A percentile compares a stretch with the other conserved stretches of the same genome.
Evolutionary conservation across 23 red algal genomes (phyloP).

Genomic region (Gracilaria vermiculophylla): DNA sequence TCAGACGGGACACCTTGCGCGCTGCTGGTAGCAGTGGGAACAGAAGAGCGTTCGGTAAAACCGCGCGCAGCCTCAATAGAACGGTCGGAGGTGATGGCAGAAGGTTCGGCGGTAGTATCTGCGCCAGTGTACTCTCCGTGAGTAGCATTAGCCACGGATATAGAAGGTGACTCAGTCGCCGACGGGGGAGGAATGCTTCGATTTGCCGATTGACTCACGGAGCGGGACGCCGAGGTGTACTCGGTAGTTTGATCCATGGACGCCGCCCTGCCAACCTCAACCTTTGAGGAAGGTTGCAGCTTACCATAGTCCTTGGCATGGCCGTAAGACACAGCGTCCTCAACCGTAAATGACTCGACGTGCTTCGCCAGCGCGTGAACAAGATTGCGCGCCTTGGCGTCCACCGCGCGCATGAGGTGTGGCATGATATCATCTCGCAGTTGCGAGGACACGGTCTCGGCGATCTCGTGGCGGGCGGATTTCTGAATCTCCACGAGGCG

Average conservation of each 20-base stretch:
- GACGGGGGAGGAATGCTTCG: not conserved
- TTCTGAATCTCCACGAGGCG: constrained; percentile 14
- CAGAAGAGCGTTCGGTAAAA: not conserved
- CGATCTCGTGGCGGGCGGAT: constrained; percentile 35
- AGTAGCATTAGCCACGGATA: not conserved
- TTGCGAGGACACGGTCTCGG: constrained; percentile 30
- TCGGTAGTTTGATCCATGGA: not conserved
- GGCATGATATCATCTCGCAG: constrained; percentile 60
- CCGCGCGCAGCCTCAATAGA: not conserved
- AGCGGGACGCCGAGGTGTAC: not conserved
- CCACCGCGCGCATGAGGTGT: constrained; percentile 36
- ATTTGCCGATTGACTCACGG: not conserved
- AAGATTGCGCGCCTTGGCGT: constrained; percentile 27
- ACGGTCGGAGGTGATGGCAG: constrained; percentile 10
- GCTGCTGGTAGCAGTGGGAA: not conserved
- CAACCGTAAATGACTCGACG: constrained; percentile 57
- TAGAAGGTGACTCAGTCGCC: not conserved
- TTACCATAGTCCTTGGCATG: not conserved
- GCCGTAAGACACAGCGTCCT: not conserved
- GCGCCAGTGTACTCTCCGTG: not conserved
- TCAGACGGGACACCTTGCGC: constrained; percentile 1
- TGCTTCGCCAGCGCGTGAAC: constrained; percentile 51
- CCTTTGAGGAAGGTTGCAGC: not conserved
- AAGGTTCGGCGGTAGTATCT: constrained; percentile 2
- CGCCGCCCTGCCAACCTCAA: not conserved